Base-by-base conservation (phyloP, 2,329 filamentous ascomycete genomes). In the Trichophyton simii region DNA sequence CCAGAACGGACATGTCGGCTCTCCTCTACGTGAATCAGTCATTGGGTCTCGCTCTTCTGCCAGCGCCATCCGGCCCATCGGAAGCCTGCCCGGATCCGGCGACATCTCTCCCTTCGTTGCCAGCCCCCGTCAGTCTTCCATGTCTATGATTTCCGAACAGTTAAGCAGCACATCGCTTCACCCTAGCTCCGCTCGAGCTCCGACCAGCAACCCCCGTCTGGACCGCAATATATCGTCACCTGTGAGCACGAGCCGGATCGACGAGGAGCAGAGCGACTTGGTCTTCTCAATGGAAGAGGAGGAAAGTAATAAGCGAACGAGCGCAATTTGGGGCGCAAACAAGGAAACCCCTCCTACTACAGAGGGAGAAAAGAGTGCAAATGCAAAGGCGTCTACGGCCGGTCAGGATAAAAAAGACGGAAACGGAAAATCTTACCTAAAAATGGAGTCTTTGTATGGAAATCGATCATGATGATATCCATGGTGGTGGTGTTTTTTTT, bases 91-190 rank as follows among this genome's bases (percentile, higher is more conserved):
- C 3, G 67, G 73, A 2, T 75, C 77, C 6, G 77, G 76, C 36
- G 79, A 82, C 63, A 71, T 76, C 11, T 78, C 78, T 52, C 73
- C 80, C 42, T 78, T 80, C 62, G 69, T 84, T 46, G 78, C 80
- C 20, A 82, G 80, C 34, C 81, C 83, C 13, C 77, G 81, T 20
- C 81, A 83, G 67, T 75, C 80, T 3, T 80, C 80, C 13, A 83
- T 84, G 77, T 82, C 81, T 59, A 83, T 83, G 77, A 81, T 85
- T 60, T 83, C 81, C 55, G 81, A 84, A 67, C 82, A 82, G 65
- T 69, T 83, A n/a, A 69, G 71, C 58, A 70, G 73, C 61, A 71
- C 76, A 65, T 76, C 73, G 4, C 71, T 79, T 41, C 74, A 78
- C 61, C 76, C 76, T 36, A 69, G 69, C 52, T 71, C 71, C n/a